Base-by-base conservation (phyloP, 306 rosid species). In the Vigna mungo region DNA sequence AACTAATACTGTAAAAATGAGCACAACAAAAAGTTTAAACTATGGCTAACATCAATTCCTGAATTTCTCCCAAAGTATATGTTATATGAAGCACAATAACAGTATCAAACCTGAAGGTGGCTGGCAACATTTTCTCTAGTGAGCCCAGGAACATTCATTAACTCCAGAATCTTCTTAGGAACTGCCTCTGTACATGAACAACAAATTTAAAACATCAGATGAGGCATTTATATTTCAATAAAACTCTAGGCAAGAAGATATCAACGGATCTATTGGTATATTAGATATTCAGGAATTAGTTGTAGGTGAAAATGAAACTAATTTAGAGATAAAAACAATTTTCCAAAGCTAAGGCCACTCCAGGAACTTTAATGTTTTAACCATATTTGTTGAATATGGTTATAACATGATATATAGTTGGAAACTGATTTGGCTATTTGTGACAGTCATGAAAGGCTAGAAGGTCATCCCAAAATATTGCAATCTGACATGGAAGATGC, bases 71-170 rank as follows among this genome's bases (percentile, higher is more conserved):
- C 15, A 20, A 76, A 60, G 53, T 55, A 61, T 13, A 10, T 53
- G 8, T 39, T 37, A 62, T 2, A 18, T 3, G 7, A 59, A 59
- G 5, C 18, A 25, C 27, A 59, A 14, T 13, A 25, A 25, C 27
- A 27, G 12, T 59, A 59, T 59, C 10, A 59, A 25, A 96, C 99
- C 96, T 96, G 99, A 77, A 96, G 99, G 82, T 96, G 99, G 83
- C 99, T 96, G 10, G 99, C 99, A 72, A 96, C 99, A 27, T 96
- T 96, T 88, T 96, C 99, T 87, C 99, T 88, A 5, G 99, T 92
- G 74, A 96, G 96, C 23, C 98, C 99, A 30, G 98, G 98, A 83
- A 96, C 99, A 80, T 91, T 96, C 99, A 96, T 96, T 90, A 93
- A 76, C 86, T 96, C 99, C 80, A 96, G 74, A 82, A 96, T 96